Base-by-base conservation (phyloP, 1,284 basidiomycete species). In the Ustilago lituana region DNA sequence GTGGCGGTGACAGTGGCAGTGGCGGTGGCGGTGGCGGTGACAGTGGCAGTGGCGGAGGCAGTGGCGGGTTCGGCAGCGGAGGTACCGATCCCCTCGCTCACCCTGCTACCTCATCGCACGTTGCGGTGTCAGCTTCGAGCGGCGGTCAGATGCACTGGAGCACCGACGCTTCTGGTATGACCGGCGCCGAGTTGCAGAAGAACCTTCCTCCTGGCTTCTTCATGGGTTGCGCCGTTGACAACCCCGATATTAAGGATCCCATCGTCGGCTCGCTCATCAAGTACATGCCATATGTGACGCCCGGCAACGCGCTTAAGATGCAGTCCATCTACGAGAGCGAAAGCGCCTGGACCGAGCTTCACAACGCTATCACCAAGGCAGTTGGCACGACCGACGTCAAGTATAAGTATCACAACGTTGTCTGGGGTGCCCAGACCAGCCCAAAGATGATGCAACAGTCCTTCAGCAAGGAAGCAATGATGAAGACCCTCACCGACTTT, bases 401-500 rank as follows among this genome's bases (percentile, higher is more conserved):
- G 22, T 59, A 43, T 47, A 69, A 69, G 46, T 69, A 52, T 20
- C 66, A 69, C 56, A 69, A 55, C 11, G 11, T 69, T 32, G 53
- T 69, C 43, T 69, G 66, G 66, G 66, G 60, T 22, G 46, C 55
- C n/a, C 36, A 69, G 31, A 43, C 37, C 12, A 69, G 52, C 45
- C 17, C 52, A 15, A 49, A 26, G 29, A 55, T 69, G 55, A 69
- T 69, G 66, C 47, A 55, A 24, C 51, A 59, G 26, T 55, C 56
- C 2, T 60, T 49, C 53, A 47, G 48, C 48, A 69, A 69, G 45
- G 66, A 69, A 9, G 56, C 66, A 26, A 69, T 69, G 66, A 55
- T 69, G 60, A 63, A 69, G 60, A 55, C 66, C 37, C 38, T 69
- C 48, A 60, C 51, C 32, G 66, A 63, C 24, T 69, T 63, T 43